Conservation (phyloP, 371 early-diverging fungal species). For the Mortierella sp. region DNA sequence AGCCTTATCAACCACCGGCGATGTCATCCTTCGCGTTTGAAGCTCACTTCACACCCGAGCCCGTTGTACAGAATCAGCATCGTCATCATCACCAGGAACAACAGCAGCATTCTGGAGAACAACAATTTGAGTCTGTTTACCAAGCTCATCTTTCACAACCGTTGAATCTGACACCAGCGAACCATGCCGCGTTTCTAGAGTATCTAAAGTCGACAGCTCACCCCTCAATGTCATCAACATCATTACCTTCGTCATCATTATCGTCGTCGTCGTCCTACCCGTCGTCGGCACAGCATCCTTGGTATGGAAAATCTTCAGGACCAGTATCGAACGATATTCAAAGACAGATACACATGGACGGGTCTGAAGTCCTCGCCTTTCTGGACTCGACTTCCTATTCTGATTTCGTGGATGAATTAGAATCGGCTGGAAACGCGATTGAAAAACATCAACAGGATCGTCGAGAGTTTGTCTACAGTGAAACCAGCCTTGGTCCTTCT, state of each 20-base stretch:
- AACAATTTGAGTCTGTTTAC: constrained; percentile 4
- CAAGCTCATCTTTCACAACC: constrained; percentile 33
- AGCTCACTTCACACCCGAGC: constrained; percentile 1
- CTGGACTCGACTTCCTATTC: constrained; percentile 43
- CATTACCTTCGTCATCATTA: not conserved
- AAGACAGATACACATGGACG: constrained; percentile 33
- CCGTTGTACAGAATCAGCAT: not conserved
- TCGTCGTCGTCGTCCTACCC: not conserved
- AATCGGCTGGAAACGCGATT: constrained; percentile 14
- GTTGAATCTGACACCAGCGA: constrained; percentile 41
- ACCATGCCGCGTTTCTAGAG: constrained; percentile 44
- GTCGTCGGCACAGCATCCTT: not conserved
- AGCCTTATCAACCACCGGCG: constrained; percentile 36
- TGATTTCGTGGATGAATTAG: constrained; percentile 42
- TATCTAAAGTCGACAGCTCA: constrained; percentile 42
- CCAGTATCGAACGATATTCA: constrained; percentile 29
- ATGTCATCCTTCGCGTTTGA: constrained; percentile 18
- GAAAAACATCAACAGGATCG: constrained; percentile 40
- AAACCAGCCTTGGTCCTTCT: constrained; percentile 10
- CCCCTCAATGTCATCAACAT: not conserved
- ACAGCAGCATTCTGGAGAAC: too few relatives aligned
- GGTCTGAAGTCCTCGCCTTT: constrained; percentile 33
- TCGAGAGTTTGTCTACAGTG: constrained; percentile 37
- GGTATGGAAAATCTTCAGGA: not conserved
- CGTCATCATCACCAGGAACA: not conserved